phyloP scores from a whole-genome alignment of 2,329 filamentous ascomycete species.

The Zymoseptoria passerinii region DNA sequence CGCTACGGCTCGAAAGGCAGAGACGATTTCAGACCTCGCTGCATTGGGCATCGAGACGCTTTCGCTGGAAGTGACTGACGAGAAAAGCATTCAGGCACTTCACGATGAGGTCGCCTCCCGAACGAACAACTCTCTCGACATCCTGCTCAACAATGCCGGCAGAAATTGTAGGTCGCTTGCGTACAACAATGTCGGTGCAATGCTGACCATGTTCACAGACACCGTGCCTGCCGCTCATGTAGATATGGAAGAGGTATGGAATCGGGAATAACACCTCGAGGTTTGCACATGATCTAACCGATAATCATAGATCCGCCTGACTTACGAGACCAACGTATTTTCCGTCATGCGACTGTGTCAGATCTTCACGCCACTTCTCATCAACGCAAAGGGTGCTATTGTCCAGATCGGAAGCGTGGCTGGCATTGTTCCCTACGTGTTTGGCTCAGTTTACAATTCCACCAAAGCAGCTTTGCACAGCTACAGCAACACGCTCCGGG shows the following conservation, averaged over 20 bases:
- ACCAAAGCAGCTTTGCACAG: conserved; percentile 52
- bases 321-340: conserved; percentile 50
- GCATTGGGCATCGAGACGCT: conserved; percentile 47
- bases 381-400: conserved; percentile 37
- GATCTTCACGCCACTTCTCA: conserved; percentile 47
- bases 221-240: conserved; percentile 46
- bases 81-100: conserved; percentile 42
- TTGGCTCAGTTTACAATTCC: conserved; percentile 45
- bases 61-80: conserved; percentile 45
- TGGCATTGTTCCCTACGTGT: conserved; percentile 37
- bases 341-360: conserved; percentile 51
- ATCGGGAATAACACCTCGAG: too few species aligned
- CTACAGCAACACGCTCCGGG: conserved; percentile 50
- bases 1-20: conserved; percentile 47
- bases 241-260: conserved; percentile 34
- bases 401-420: conserved; percentile 40
- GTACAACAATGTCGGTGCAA: neutral
- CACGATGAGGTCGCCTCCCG: conserved; percentile 39
- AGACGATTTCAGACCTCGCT: conserved; percentile 42
- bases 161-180: conserved; percentile 42
- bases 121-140: conserved; percentile 45
- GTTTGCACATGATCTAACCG: neutral
- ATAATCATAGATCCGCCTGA: conserved; percentile 28
- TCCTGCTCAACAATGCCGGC: conserved; percentile 52
- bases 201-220: neutral